Evolutionary conservation across 1,284 basidiomycete genomes (phyloP), one percentile per base, ranked within the genome.

Genomic region (Trametes pubescens): DNA sequence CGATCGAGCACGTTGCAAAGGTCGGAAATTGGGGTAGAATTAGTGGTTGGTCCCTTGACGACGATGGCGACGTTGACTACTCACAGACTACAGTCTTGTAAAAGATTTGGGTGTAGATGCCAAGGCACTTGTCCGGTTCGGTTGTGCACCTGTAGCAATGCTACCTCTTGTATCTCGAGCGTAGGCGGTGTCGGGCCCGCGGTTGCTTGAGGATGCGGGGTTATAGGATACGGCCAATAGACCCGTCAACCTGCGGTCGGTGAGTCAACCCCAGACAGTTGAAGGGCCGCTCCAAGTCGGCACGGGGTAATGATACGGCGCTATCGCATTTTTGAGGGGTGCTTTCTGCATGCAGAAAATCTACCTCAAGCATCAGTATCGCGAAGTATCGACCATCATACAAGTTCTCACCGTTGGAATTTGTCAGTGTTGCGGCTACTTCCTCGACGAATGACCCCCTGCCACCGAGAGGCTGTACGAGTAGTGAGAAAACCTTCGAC

Each of bases 311-410:
- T 54, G 51, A 63, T 58, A 32, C 49, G 26, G 24, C n/a, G 32
- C 40, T 43, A 16, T 13, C 24, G 16, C n/a, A 26, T 54, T 61
- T 66, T 61, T 29, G 5, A 34, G 34, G 59, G 49, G 55, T 24
- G 18, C 10, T 40, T 57, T 60, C 59, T 58, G 46, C 58, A 63
- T 40, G 61, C 38, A 66, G 61, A 38, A 61, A 55, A 24, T 26
- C 40, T 22, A 24, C 16, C 22, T 11, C 44, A 21, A 16, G 44
- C 38, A 48, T 46, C 24, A 26, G 40, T 26, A 22, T 37, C 34
- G 37, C 21, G 18, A 53, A 44, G 44, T 11, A 58, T 14, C 34
- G 26, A 14, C 16, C 51, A 58, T 51, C 35, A 14, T 34, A 24
- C 21, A 5, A 9, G 14, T 57, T 49, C 58, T 63, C 59, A 58